Conservation (phyloP, 768 basidiomycete species). For the Auriscalpium vulgare region DNA sequence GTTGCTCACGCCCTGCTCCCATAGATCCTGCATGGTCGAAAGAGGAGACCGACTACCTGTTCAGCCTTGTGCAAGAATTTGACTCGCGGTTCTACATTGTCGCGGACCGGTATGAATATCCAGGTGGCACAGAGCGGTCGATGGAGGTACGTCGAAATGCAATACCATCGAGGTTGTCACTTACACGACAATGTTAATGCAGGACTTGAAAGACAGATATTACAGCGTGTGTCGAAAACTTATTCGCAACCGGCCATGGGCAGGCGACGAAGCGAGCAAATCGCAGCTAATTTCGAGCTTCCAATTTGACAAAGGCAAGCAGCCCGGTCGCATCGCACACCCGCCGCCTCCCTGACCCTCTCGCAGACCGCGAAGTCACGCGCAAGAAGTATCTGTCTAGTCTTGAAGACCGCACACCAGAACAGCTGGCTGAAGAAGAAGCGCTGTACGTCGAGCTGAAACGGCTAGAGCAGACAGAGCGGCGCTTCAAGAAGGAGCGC, state of each 20-base stretch:
- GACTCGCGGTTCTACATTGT: slow-evolving; percentile 88
- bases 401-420: slow-evolving; percentile 81
- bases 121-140: slow-evolving; percentile 42
- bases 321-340: neutral
- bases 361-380: slow-evolving; percentile 71
- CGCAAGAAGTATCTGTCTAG: slow-evolving; percentile 83
- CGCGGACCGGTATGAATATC: slow-evolving; percentile 81
- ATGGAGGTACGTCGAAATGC: slow-evolving; percentile 51
- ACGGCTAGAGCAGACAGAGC: slow-evolving; percentile 89
- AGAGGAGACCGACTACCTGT: slow-evolving; percentile 92
- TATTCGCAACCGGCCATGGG: slow-evolving; percentile 75
- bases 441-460: slow-evolving; percentile 90
- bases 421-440: slow-evolving; percentile 92
- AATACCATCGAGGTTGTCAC: neutral
- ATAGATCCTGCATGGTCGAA: slow-evolving; percentile 82
- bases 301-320: slow-evolving; percentile 80
- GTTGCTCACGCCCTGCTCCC: neutral
- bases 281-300: slow-evolving; percentile 60
- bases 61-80: slow-evolving; percentile 69
- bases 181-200: slow-evolving; percentile 2
- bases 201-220: slow-evolving; percentile 94
- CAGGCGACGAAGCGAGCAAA: slow-evolving; percentile 72
- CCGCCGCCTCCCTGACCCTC: neutral
- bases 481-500: slow-evolving; percentile 78
- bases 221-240: slow-evolving; percentile 87